Conservation (phyloP, 306 rosid species). For the Sophora flavescens region DNA sequence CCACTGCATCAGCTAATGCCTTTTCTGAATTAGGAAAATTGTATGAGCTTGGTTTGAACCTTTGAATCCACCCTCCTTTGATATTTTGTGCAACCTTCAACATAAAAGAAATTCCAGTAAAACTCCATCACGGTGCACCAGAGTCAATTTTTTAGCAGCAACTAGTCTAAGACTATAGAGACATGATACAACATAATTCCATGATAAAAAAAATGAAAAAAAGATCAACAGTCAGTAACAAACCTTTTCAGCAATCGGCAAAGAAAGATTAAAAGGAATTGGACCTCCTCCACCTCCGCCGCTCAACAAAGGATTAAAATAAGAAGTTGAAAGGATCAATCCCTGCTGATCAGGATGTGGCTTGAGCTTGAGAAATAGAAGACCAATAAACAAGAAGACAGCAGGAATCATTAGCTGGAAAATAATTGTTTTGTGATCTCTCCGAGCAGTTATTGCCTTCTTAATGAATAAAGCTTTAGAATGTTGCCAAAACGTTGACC, state of each 20-base stretch:
- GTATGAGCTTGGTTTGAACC: conserved; percentile 65
- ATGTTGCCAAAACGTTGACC: conserved; percentile 91
- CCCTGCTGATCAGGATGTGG: conserved; percentile 96
- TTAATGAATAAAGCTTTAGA: conserved; percentile 84
- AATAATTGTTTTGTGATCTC: conserved; percentile 86
- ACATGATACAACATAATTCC: conserved; percentile 24
- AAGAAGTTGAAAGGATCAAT: conserved; percentile 82
- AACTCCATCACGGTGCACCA: conserved; percentile 40
- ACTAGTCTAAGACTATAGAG: conserved; percentile 4
- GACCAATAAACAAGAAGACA: conserved; percentile 85
- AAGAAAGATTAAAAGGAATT: conserved; percentile 81
- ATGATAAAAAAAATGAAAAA: not conserved
- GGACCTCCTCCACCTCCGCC: conserved; percentile 99
- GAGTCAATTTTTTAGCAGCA: conserved; percentile 31
- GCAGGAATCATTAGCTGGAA: conserved; percentile 96
- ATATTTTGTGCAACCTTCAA: conserved; percentile 75
- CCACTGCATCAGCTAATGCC: conserved; percentile 78
- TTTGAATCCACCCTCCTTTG: conserved; percentile 90
- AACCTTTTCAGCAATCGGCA: conserved; percentile 88
- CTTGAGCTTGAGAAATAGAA: conserved; percentile 90
- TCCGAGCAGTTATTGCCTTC: conserved; percentile 90
- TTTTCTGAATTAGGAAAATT: conserved; percentile 78
- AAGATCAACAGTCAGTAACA: conserved; percentile 49
- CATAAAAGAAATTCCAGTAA: conserved; percentile 39
- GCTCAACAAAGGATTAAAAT: conserved; percentile 85